These are phyloP conservation scores for Gossypium stocksii DNA, from an alignment of 345 rosid genomes.

Conservation along the genomic window DNA sequence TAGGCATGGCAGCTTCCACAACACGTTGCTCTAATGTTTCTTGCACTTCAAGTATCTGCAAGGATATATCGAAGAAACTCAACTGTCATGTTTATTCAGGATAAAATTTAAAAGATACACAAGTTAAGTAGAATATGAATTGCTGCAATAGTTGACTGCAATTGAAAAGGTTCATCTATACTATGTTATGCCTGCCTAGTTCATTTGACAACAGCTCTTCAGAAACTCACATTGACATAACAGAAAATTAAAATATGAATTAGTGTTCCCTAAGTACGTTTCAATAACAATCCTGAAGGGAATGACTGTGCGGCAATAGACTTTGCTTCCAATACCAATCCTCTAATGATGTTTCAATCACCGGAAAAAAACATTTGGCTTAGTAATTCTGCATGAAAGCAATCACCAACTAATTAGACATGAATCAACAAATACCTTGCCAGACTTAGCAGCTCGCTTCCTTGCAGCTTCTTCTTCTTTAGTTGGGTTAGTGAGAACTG, in stretches of 20 bases:
- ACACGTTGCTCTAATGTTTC: conserved; percentile 63
- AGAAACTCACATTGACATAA: neutral
- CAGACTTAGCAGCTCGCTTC: conserved; percentile 56
- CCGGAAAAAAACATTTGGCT: neutral
- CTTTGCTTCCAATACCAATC: neutral
- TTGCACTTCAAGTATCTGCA: conserved; percentile 43
- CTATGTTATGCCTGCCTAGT: neutral
- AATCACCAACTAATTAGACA: conserved; percentile 9
- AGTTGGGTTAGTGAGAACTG: conserved; percentile 46
- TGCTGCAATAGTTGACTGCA: neutral
- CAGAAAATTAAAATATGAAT: neutral
- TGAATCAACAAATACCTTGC: conserved; percentile 51
- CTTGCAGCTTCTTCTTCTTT: conserved; percentile 43
- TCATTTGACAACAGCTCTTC: neutral
- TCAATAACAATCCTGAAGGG: neutral
- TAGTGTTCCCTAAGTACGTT: neutral
- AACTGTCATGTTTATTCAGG: neutral
- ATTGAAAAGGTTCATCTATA: neutral
- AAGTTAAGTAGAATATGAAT: neutral
- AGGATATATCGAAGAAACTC: neutral
- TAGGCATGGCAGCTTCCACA: conserved; percentile 61
- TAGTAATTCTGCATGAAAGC: neutral
- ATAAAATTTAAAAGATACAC: neutral
- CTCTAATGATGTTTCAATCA: neutral
- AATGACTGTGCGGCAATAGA: neutral